These are phyloP conservation scores for Phytophthora ohioensis DNA, from an alignment of 352 stramenopile species.

Conservation along the genomic window DNA sequence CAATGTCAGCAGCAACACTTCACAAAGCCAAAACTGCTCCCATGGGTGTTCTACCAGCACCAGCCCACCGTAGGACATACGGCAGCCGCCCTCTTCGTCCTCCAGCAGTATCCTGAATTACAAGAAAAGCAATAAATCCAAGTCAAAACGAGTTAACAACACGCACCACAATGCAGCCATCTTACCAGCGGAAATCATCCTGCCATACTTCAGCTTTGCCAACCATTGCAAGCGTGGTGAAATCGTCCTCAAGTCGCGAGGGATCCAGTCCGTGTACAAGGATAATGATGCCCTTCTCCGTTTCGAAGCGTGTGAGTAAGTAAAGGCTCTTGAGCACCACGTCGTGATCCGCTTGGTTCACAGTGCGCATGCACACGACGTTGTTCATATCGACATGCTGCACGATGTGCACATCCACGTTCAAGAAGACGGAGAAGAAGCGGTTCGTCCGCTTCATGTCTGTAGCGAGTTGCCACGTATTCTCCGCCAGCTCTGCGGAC, in stretches of 20 bases:
- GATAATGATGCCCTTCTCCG: slow-evolving; percentile 52
- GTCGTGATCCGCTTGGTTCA: slow-evolving; percentile 52
- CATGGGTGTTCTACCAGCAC: slow-evolving; percentile 46
- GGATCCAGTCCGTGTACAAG: slow-evolving; percentile 47
- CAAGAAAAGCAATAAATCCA: slow-evolving; percentile 5
- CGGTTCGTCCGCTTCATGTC: slow-evolving; percentile 33
- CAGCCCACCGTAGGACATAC: slow-evolving; percentile 48
- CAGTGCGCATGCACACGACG: slow-evolving; percentile 47
- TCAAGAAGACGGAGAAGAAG: slow-evolving; percentile 57
- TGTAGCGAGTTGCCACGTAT: slow-evolving; percentile 45
- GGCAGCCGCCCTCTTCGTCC: slow-evolving; percentile 45
- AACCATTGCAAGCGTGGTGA: slow-evolving; percentile 43
- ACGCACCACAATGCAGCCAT: neutral
- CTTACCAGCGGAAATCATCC: slow-evolving; percentile 51
- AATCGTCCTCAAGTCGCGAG: slow-evolving; percentile 47
- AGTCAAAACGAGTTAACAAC: neutral
- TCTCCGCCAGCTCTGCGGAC: slow-evolving; percentile 33
- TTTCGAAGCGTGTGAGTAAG: slow-evolving; percentile 59
- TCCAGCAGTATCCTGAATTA: slow-evolving; percentile 48
- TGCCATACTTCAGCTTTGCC: slow-evolving; percentile 57
- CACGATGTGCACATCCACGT: slow-evolving; percentile 47
- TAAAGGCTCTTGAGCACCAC: slow-evolving; percentile 53
- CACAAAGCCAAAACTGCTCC: slow-evolving; percentile 60
- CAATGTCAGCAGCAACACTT: slow-evolving; percentile 56
- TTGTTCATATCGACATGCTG: slow-evolving; percentile 58